phyloP scores from a whole-genome alignment of 2,329 filamentous ascomycete species.

The Aspergillus sp. region DNA sequence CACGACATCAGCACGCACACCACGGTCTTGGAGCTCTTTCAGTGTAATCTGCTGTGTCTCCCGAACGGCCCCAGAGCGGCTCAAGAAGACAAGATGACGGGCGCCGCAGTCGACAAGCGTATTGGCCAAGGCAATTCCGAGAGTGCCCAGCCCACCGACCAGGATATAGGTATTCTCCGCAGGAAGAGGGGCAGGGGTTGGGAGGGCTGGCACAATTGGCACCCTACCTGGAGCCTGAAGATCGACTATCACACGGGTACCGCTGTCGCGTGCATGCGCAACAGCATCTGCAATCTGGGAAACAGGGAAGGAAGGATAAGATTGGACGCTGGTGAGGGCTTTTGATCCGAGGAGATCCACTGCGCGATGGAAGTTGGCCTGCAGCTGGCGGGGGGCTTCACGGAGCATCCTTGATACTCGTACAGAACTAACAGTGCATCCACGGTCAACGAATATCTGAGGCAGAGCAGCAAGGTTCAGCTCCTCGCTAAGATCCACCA shows the following conservation, averaged over 20 bases:
- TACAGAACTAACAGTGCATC: neutral
- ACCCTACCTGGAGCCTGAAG: neutral
- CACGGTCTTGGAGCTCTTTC: conserved; percentile 14
- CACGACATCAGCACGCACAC: conserved; percentile 18
- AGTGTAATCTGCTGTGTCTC: conserved; percentile 17
- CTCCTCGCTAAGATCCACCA: neutral
- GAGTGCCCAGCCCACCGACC: conserved; percentile 25
- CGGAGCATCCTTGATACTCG: neutral
- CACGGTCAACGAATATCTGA: neutral
- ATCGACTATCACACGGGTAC: neutral
- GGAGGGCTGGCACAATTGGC: neutral
- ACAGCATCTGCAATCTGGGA: neutral
- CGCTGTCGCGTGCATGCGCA: neutral
- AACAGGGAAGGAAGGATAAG: neutral
- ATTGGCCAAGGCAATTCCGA: conserved; percentile 24
- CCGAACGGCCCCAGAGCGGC: conserved; percentile 20
- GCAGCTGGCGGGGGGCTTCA: neutral
- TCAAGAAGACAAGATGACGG: conserved; percentile 26
- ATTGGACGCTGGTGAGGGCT: neutral
- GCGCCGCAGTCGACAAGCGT: conserved; percentile 22
- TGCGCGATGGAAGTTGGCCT: neutral
- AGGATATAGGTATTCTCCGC: conserved; percentile 21
- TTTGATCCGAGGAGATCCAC: neutral
- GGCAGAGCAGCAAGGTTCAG: neutral
- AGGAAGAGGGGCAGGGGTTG: neutral